A percentile compares a stretch with the other conserved stretches of the same genome.
These are phyloP conservation scores for Leccinum uliginosum DNA, from an alignment of 768 basidiomycete species.

Conservation along the genomic window DNA sequence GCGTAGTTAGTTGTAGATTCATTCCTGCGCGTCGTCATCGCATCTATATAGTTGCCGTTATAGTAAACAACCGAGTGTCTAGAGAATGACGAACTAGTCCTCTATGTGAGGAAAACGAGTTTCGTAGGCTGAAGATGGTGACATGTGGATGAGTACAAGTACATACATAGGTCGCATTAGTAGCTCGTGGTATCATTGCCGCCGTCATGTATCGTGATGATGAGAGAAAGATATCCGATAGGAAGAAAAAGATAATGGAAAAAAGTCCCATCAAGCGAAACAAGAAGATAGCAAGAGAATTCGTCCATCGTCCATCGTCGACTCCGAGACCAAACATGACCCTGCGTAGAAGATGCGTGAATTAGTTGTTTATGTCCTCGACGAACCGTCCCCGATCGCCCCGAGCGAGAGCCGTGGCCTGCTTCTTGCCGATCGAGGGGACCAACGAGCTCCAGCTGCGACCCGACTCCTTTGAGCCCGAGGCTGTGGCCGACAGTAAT, in stretches of 20 bases:
- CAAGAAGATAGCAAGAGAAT: background rate
- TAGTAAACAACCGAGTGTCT: background rate
- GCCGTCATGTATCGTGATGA: background rate
- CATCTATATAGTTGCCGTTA: background rate
- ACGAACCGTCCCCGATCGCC: constrained; percentile 4
- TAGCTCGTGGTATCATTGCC: background rate
- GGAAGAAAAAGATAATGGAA: background rate
- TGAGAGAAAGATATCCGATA: background rate
- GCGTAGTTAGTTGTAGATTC: too few species aligned
- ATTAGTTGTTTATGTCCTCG: background rate
- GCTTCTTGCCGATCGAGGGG: background rate
- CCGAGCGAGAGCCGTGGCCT: constrained; percentile 9
- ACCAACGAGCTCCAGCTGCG: constrained; percentile 16
- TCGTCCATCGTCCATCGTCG: background rate
- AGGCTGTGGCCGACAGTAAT: constrained; percentile 54
- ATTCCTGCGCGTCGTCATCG: too few species aligned
- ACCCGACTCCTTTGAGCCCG: constrained; percentile 36
- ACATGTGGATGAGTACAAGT: background rate
- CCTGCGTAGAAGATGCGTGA: background rate
- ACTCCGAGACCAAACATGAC: background rate
- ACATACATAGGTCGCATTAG: background rate
- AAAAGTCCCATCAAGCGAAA: background rate
- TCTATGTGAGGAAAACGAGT: background rate
- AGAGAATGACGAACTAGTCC: background rate
- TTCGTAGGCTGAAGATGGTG: background rate